Conservation (phyloP, 2,329 filamentous ascomycete species). For the Grosmannia penicillata region DNA sequence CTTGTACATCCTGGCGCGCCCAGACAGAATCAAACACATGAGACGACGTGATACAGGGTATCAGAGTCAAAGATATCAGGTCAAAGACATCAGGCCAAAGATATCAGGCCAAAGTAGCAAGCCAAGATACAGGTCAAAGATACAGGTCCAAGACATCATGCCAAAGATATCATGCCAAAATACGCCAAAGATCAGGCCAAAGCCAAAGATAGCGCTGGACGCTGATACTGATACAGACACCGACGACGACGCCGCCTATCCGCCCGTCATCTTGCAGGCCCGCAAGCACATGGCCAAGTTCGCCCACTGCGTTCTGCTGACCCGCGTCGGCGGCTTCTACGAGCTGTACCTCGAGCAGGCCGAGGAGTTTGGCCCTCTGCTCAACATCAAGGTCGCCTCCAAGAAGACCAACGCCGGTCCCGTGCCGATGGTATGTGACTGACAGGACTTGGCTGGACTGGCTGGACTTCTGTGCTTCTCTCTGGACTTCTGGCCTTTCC, state of each 20-base stretch:
- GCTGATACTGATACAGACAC: neutral
- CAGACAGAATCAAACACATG: too few species aligned
- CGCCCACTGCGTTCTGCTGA: slow-evolving; percentile 78
- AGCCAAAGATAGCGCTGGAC: too few species aligned
- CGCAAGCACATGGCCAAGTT: slow-evolving; percentile 83
- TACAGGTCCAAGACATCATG: too few species aligned
- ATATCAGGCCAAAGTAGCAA: too few species aligned
- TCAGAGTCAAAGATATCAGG: too few species aligned
- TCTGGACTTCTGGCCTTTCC: neutral
- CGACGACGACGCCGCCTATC: slow-evolving; percentile 37
- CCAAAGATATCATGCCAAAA: too few species aligned
- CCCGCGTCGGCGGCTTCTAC: slow-evolving; percentile 89
- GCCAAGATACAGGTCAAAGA: too few species aligned
- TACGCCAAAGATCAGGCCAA: too few species aligned
- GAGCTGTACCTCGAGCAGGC: slow-evolving; percentile 97
- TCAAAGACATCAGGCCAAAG: too few species aligned
- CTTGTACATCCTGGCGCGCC: too few species aligned
- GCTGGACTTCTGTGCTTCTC: neutral
- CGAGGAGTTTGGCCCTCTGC: slow-evolving; percentile 68
- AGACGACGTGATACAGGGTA: too few species aligned
- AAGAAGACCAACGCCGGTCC: slow-evolving; percentile 66
- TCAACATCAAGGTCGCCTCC: slow-evolving; percentile 74
- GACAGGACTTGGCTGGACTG: too few species aligned
- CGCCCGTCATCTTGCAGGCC: slow-evolving; percentile 78
- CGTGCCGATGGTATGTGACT: slow-evolving; percentile 63